phyloP scores from a whole-genome alignment of 805 yeast genomes.

The Starmerella sirachaensis region DNA sequence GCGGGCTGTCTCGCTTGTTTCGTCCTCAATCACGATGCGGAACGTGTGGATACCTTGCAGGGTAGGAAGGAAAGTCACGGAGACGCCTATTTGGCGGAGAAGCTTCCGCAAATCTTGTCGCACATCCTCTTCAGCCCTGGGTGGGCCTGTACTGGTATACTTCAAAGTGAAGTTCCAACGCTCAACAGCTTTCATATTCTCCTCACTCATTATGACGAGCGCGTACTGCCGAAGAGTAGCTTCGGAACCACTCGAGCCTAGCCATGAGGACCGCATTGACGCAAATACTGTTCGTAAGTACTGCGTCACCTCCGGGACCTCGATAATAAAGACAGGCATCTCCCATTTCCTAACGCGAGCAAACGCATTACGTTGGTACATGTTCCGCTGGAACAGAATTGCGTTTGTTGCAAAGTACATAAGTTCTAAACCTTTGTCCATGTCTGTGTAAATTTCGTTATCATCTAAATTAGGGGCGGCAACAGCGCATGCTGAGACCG shows the following conservation, averaged over 20 bases:
- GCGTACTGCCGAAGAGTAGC: slow-evolving; percentile 58
- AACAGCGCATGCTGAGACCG: no score
- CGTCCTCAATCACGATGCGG: slow-evolving; percentile 74
- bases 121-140: slow-evolving; percentile 32
- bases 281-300: slow-evolving; percentile 56
- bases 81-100: slow-evolving; percentile 77
- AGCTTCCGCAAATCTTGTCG: slow-evolving; percentile 74
- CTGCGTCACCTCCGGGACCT: slow-evolving; percentile 60
- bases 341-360: slow-evolving; percentile 68
- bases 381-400: slow-evolving; percentile 77
- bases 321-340: slow-evolving; percentile 54
- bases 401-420: slow-evolving; percentile 71
- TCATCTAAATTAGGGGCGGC: no score
- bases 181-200: slow-evolving; percentile 58
- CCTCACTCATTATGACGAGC: slow-evolving; percentile 58
- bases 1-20: slow-evolving; percentile 26
- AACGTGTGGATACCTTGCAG: slow-evolving; percentile 59
- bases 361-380: slow-evolving; percentile 82
- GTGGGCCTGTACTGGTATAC: slow-evolving; percentile 16
- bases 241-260: slow-evolving; percentile 32
- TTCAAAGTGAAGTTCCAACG: slow-evolving; percentile 64
- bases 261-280: slow-evolving; percentile 59
- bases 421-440: no score
- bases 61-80: slow-evolving; percentile 74
- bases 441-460: no score